Conservation (phyloP, 768 basidiomycete species). For the Exsudoporus frostii region DNA sequence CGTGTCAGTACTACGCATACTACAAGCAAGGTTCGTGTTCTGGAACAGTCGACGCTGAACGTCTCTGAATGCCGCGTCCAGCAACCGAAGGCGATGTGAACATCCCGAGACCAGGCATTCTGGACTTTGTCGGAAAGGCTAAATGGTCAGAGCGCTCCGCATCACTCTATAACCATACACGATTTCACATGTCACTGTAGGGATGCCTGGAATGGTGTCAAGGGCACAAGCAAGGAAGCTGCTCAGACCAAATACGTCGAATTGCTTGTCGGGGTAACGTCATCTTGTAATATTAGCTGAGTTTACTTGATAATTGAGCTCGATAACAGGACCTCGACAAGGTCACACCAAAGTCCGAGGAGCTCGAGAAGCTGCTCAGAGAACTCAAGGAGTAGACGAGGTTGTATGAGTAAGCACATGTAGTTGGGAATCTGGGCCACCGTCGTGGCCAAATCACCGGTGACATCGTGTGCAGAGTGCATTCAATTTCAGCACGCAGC, state of each 20-base stretch:
- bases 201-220: constrained; percentile 80
- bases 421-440: background rate
- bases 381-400: constrained; percentile 51
- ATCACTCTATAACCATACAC: background rate
- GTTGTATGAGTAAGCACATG: constrained; percentile 4
- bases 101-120: constrained; percentile 60
- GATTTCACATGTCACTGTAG: constrained; percentile 35
- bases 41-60: background rate
- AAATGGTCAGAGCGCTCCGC: constrained; percentile 64
- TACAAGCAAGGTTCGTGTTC: constrained; percentile 80
- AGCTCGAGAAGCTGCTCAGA: constrained; percentile 51
- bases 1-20: constrained; percentile 80
- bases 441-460: background rate
- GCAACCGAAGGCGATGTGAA: constrained; percentile 74
- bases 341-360: constrained; percentile 40
- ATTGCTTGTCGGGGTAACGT: constrained; percentile 62
- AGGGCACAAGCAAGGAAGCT: constrained; percentile 72
- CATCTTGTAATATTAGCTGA: background rate
- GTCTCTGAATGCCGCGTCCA: constrained; percentile 28
- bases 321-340: constrained; percentile 53
- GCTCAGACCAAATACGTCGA: constrained; percentile 74
- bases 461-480: constrained; percentile 9
- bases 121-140: constrained; percentile 85
- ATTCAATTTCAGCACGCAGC: background rate
- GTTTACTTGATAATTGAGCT: background rate